A percentile compares a stretch with the other conserved stretches of the same genome.
phyloP scores from a whole-genome alignment of 371 early-diverging fungal species.

The Apophysomyces ossiformis region DNA sequence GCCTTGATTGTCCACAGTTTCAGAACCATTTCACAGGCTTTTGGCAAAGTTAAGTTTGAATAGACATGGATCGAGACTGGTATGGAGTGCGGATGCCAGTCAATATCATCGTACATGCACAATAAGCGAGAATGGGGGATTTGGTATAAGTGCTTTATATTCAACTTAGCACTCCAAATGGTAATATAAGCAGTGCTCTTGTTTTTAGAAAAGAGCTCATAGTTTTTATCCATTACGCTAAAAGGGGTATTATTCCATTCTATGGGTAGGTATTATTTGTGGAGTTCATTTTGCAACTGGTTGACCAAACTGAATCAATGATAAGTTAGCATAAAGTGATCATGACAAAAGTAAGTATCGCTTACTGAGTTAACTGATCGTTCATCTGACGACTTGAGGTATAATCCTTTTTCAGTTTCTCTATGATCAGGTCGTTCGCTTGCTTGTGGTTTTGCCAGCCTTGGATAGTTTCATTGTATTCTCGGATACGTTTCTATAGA shows the following conservation, averaged over 20 bases:
- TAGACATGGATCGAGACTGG: not conserved
- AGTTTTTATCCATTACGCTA: slow-evolving; percentile 6
- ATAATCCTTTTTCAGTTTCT: slow-evolving; percentile 31
- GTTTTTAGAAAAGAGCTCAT: not conserved
- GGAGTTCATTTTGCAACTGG: slow-evolving; percentile 43
- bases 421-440: slow-evolving; percentile 23
- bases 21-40: slow-evolving; percentile 1
- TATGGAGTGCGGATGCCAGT: not conserved
- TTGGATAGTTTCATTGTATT: slow-evolving; percentile 27
- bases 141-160: no score
- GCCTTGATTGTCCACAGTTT: slow-evolving; percentile 10
- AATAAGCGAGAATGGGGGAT: no score
- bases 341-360: not conserved
- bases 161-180: no score
- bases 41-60: not conserved
- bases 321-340: not conserved
- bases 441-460: slow-evolving; percentile 30
- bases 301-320: slow-evolving; percentile 20
- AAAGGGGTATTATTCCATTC: slow-evolving; percentile 5
- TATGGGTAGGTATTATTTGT: slow-evolving; percentile 14
- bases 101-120: no score
- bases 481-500: slow-evolving; percentile 32
- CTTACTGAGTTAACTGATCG: slow-evolving; percentile 38
- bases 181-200: no score
- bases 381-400: slow-evolving; percentile 38